Evolutionary conservation across 805 yeast genomes (phyloP), one percentile per base, ranked within the genome.

Genomic region (Ogataea allantospora): DNA sequence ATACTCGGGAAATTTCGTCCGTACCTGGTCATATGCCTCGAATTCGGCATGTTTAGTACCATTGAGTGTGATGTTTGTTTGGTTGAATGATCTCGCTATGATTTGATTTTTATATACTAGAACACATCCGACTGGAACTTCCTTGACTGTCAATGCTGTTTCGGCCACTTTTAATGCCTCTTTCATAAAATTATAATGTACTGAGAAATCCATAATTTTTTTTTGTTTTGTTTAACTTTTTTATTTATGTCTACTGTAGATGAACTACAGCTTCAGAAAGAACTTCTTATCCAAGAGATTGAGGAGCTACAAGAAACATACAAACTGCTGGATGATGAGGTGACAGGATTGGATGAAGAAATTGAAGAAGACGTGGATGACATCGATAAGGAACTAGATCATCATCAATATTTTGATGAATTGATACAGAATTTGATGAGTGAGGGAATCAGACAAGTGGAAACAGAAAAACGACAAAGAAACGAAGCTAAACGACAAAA

Each of bases 1-100:
- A 1, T 33, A 28, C 0, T 47, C 44, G 4, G 66, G 55, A 29
- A 60, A 58, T 21, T 61, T 53, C 4, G 55, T 46, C 24, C 72
- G 58, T 7, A 83, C 73, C 19, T 63, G 57, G 30, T 78, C 78
- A 11, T 88, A 80, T 0, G 91, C 96, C 41, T 83, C 71, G 49
- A 93, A 83, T 59, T 91, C 99, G 1, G 99, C 98, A 59, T 91
- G 99, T 27, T 84, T 72, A 2, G 91, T 86, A 1, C 98, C 97
- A 47, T 88, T 83, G 16, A 86, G 67, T 2, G 95, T 80, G 16
- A 78, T 70, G 54, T 91, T 91, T 7, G 98, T 91, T 54, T 80
- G 86, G 58, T 91, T 91, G 68, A 81, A 80, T 1, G 97, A 96
- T 37, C 70, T 68, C 14, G 88, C 85, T 7, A 91, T 63, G 15